Base-by-base conservation (phyloP, 352 stramenopile genomes). In the Phytophthora vignae region DNA sequence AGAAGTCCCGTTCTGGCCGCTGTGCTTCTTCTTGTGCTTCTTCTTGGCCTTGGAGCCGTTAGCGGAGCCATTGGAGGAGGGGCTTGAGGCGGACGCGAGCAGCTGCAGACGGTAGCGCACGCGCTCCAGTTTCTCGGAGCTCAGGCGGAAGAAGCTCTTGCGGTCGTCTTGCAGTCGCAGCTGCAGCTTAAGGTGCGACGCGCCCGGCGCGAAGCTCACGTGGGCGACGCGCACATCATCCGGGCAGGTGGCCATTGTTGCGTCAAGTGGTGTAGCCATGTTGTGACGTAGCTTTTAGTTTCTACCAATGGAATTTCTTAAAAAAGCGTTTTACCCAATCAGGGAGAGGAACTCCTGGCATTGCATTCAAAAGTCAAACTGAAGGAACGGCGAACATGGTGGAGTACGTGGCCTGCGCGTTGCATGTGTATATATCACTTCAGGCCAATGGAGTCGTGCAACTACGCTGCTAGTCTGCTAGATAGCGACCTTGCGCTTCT, bases 81-180 rank as follows among this genome's bases (percentile, higher is more conserved):
- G 40, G 5, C 44, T 22, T 21, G 61, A 58, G 1, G 57, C 25
- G 10, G 73, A 62, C 25, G 82, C 85, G 40, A 90, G 53, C 12
- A 93, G 64, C 74, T 91, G 79, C 56, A 93, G 55, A n/a, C 85
- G 85, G 33, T 82, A 70, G 56, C 83, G 81, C 19, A 93, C 61
- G 54, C 88, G 90, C 42, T 86, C 79, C 29, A 90, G 62, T 40
- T 73, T 82, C 58, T 93, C 85, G 12, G 38, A 33, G 5, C 67
- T 64, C 1, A 67, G 56, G 4, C 85, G 81, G 25, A 73, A 83
- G 60, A 92, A 90, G 2, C 70, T 85, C 71, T 87, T 88, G 60
- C 54, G 75, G 56, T 91, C 84, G 44, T 81, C 55, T 12, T 66
- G 71, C 29, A 93, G 74, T 40, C 65, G 62, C 48, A 93, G 38